Base-by-base conservation (phyloP, 176 grass and related monocot genomes). In the Raddia guianensis region DNA sequence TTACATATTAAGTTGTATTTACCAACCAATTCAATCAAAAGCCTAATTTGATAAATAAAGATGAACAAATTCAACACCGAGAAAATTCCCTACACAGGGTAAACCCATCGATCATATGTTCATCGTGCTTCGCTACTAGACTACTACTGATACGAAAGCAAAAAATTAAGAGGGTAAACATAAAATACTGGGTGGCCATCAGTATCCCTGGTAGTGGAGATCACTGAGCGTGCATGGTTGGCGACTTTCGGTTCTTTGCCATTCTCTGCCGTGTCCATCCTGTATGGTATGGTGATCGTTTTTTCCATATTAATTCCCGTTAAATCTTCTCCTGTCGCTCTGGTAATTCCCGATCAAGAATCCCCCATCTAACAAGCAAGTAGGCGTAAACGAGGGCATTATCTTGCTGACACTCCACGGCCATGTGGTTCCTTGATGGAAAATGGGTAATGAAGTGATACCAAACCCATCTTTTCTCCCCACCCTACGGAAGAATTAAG, bases 301-400 rank as follows among this genome's bases (percentile, higher is more conserved):
- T 43, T 72, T 49, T 20, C 37, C 47, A 40, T 47, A 72, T 65
- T n/a, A 46, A 13, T 33, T 27, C n/a, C n/a, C n/a, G 43, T 66
- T 3, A 16, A 77, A 19, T 9, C 57, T 53, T 65, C 72, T 46
- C 40, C 4, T 20, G 75, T 62, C 69, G 52, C 9, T 35, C 56
- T 56, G 45, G 61, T 7, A 47, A 35, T 5, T 54, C 42, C 75
- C 5, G 13, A 42, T 37, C 10, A 2, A 50, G 43, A 49, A 65
- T 68, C 44, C 18, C 63, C 16, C 46, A 27, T 73, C 49, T 49
- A 59, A 51, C 67, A 51, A 59, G 61, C 50, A n/a, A 79, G 11
- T 65, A 47, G 35, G 47, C 12, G 21, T 63, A 34, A 65, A 34
- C 12, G 16, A 12, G 32, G 43, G 58, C 60, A 0, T 51, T 18